Evolutionary conservation across 2,329 filamentous ascomycete genomes (phyloP), one percentile per base, ranked within the genome.

Genomic region (Xylaria sp.): DNA sequence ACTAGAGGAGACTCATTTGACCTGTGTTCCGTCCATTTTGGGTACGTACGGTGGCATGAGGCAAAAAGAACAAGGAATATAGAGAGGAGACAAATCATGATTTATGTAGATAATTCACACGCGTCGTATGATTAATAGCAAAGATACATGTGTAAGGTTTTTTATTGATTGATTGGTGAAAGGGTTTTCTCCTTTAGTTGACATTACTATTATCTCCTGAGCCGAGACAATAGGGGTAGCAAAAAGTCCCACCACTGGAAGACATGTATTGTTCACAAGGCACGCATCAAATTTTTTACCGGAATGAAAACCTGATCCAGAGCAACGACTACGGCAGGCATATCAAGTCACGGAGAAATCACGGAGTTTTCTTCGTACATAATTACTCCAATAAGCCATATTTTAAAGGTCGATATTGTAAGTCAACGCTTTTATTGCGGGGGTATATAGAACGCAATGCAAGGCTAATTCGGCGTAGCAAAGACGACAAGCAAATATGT

Each of bases 401-500:
- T 10, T 53, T 26, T 31, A 0, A 31, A 28, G 33, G 3, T 54
- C 28, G 23, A 46, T 13, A 26, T 31, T 28, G 28, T 2, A 66
- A 68, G 2, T 42, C 58, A 68, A 66, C 62, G 59, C 62, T 53
- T 67, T 61, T 60, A 61, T 61, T 70, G 40, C 15, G 38, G 57
- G 66, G 67, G 65, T 70, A 70, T 70, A 61, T 70, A 62, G 59
- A 59, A 69, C 63, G 36, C 49, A 69, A 62, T 57, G 60, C 63
- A 38, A 64, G 61, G 42, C 40, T 44, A 38, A 36, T 4, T 11
- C 6, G 13, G 20, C 42, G 13, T 48, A 44, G 33, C 59, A 66
- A 56, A 31, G 28, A 33, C 57, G 40, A 40, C 54, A 51, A 38
- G 20, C 31, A 33, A 23, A 26, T 53, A 62, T 51, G 20, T 20